Evolutionary conservation across 495 filamentous ascomycete species (phyloP).

Genomic region (Penicillium daleae): DNA sequence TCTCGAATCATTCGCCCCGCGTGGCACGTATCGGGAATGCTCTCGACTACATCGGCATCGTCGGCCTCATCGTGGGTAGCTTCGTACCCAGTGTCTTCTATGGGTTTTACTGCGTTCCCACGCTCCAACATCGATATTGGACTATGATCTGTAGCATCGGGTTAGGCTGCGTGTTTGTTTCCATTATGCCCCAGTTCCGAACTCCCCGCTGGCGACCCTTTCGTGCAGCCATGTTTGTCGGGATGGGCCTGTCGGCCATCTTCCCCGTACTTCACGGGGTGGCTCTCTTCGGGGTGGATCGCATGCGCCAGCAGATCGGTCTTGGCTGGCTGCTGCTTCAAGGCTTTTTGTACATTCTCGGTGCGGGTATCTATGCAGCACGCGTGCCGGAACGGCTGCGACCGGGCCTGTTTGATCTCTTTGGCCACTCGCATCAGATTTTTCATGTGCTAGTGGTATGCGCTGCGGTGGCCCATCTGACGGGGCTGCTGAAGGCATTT

Average conservation of each 20-base stretch:
- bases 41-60: constrained; percentile 90
- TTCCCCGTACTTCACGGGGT: constrained; percentile 81
- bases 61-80: constrained; percentile 84
- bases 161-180: constrained; percentile 72
- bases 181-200: constrained; percentile 77
- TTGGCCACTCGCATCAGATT: constrained; percentile 65
- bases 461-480: constrained; percentile 60
- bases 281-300: constrained; percentile 57
- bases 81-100: constrained; percentile 88
- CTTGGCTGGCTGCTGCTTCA: constrained; percentile 81
- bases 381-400: constrained; percentile 54
- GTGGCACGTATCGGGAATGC: constrained; percentile 68
- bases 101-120: constrained; percentile 71
- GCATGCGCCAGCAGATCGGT: constrained; percentile 72
- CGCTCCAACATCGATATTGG: constrained; percentile 70
- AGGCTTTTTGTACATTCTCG: constrained; percentile 82
- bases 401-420: constrained; percentile 62
- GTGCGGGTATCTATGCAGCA: constrained; percentile 80
- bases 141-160: constrained; percentile 79
- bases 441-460: constrained; percentile 68
- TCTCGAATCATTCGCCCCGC: constrained; percentile 65
- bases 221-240: constrained; percentile 88
- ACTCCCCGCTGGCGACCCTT: constrained; percentile 82
- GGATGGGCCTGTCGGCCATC: constrained; percentile 81
- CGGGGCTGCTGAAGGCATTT: constrained; percentile 60